phyloP scores from a whole-genome alignment of 2,329 filamentous ascomycete species.

The Talaromyces sp. region DNA sequence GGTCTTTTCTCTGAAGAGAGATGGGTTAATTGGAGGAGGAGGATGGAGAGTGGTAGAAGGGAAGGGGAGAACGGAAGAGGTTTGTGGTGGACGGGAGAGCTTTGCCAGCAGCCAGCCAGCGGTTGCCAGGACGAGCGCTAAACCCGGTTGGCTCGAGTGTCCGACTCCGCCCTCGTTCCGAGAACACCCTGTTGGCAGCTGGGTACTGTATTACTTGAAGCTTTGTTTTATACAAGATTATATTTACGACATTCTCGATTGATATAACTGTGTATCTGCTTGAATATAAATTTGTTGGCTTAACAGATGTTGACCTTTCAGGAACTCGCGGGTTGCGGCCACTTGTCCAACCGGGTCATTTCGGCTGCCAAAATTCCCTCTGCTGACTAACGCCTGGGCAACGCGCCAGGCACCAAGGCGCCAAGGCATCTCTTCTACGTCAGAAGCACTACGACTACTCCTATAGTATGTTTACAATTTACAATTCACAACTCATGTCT shows the following conservation, averaged over 20 bases:
- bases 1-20: constrained; percentile 41
- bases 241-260: background rate
- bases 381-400: constrained; percentile 15
- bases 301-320: too few relatives aligned
- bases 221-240: background rate
- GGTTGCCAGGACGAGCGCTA: constrained; percentile 42
- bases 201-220: background rate
- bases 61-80: constrained; percentile 29
- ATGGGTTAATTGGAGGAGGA: constrained; percentile 37
- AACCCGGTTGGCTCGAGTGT: constrained; percentile 38
- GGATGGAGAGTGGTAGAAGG: constrained; percentile 3
- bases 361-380: constrained; percentile 14
- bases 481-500: too few relatives aligned
- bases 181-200: background rate
- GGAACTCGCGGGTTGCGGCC: constrained; percentile 12
- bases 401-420: constrained; percentile 5
- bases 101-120: constrained; percentile 41
- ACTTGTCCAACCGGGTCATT: constrained; percentile 19
- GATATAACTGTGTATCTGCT: too few relatives aligned
- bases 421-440: background rate
- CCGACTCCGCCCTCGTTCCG: constrained; percentile 33
- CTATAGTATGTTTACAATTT: too few relatives aligned
- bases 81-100: constrained; percentile 39
- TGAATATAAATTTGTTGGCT: background rate
- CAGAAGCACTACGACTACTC: too few relatives aligned